Conservation (phyloP, 2,329 filamentous ascomycete genomes). For the Calycina herbarum region DNA sequence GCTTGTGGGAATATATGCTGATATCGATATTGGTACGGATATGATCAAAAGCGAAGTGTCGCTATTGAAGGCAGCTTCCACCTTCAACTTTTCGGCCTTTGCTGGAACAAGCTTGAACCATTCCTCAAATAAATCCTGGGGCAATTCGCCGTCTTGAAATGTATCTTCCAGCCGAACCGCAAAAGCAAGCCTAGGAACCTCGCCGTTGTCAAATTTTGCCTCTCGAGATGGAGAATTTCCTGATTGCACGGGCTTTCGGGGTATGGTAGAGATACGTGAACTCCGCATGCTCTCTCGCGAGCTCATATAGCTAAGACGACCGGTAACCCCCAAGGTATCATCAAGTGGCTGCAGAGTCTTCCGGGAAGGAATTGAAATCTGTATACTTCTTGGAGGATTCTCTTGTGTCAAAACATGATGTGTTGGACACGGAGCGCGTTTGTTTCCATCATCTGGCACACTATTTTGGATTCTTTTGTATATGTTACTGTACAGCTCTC, state of each 20-base stretch:
- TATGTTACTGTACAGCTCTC: constrained; percentile 10
- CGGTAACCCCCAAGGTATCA: not conserved
- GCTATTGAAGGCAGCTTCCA: constrained; percentile 14
- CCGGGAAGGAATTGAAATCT: not conserved
- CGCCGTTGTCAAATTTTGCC: not conserved
- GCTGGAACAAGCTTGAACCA: constrained; percentile 3
- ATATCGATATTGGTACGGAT: constrained; percentile 13
- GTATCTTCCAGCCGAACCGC: not conserved
- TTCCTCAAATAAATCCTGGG: not conserved
- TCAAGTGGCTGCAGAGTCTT: not conserved
- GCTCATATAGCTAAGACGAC: not conserved
- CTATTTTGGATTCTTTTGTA: constrained; percentile 6
- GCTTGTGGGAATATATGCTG: constrained; percentile 4
- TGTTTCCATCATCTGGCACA: not conserved
- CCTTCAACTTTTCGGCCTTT: constrained; percentile 9
- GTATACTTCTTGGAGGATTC: constrained; percentile 2
- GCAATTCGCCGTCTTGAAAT: not conserved
- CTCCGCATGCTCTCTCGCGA: not conserved
- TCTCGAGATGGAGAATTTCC: not conserved
- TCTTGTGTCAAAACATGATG: constrained; percentile 6
- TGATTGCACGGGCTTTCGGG: not conserved
- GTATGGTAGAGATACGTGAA: not conserved
- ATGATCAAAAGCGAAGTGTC: constrained; percentile 13
- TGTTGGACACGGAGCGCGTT: not conserved
- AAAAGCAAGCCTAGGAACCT: constrained; percentile 5